phyloP scores from a whole-genome alignment of 106 monocot species.

The Platanthera zijinensis region DNA sequence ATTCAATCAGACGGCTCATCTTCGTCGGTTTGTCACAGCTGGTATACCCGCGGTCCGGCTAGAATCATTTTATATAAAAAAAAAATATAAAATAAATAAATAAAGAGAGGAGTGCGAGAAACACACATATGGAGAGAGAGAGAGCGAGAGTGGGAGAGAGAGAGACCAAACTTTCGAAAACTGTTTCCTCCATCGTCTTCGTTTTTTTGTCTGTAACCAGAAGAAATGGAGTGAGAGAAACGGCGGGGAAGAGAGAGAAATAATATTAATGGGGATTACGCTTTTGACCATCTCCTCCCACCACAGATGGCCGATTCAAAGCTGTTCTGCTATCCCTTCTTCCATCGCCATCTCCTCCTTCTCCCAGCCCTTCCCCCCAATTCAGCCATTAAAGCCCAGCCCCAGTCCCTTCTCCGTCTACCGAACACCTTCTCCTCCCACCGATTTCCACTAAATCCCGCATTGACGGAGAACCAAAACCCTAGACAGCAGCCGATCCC shows the following conservation, averaged over 20 bases:
- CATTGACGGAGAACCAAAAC: not conserved
- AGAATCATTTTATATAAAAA: not conserved
- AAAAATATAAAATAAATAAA: no score
- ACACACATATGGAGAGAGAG: not conserved
- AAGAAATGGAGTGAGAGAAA: not conserved
- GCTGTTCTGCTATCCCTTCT: not conserved
- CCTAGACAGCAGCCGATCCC: not conserved
- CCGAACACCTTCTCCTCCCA: not conserved
- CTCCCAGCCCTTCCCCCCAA: not conserved
- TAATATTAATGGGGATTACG: not conserved
- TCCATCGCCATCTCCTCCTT: not conserved
- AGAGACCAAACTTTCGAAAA: not conserved
- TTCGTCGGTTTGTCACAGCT: not conserved
- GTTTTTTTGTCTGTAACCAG: not conserved
- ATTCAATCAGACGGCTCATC: not conserved
- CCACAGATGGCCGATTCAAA: conserved; percentile 3
- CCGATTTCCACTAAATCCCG: not conserved
- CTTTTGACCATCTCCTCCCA: not conserved
- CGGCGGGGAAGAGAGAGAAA: not conserved
- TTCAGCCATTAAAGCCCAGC: not conserved
- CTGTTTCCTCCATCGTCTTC: not conserved
- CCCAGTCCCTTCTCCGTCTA: not conserved
- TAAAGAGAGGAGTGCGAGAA: not conserved
- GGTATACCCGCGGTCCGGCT: not conserved
- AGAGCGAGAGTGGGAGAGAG: not conserved